Base-by-base conservation (phyloP, 2,329 filamentous ascomycete genomes). In the Thielaviopsis musarum region DNA sequence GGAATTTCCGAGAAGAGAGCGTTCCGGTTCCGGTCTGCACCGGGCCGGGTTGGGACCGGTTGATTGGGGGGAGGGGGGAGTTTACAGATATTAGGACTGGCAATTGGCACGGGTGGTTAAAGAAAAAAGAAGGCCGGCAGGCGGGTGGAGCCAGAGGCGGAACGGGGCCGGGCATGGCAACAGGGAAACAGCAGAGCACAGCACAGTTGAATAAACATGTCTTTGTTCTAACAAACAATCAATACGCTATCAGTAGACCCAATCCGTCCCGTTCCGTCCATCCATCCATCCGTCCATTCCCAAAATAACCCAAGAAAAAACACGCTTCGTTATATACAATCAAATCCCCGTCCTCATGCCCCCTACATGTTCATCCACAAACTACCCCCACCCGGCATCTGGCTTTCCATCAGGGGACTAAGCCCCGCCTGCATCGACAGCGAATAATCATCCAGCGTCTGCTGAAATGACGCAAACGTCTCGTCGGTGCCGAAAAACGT, bases 391-490 rank as follows among this genome's bases (percentile, higher is more conserved):
- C 58, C 21, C 3, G 51, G 34, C 24, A 22, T 19, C 53, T 54
- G 52, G 1, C 54, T 45, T 2, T 41, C 38, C 9, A 58, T 30
- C 51, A 58, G 2, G n/a, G 57, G 57, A 54, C 57, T 58, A 38
- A 58, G 54, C 19, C 52, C 51, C 0, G 57, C 19, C 34, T 58
- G 57, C 60, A 61, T 61, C 15, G 56, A 58, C 28, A 61, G 48
- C 5, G 69, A 69, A 60, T 72, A 71, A 57, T 72, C 69, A 60
- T 72, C 70, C 62, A 71, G 63, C 2, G 67, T 70, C 57, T 71
- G 70, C n/a, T 70, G 70, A 54, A 72, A 70, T 5, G 70, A 70
- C 3, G 69, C 69, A 56, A 72, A 69, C 49, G 66, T 69, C 45
- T 69, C 63, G 54, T 72, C 70, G 57, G 72, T 70, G 0, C 69